These are phyloP conservation scores for Pseudomassariella vexata DNA, from an alignment of 2,329 filamentous ascomycete species.

Conservation along the genomic window DNA sequence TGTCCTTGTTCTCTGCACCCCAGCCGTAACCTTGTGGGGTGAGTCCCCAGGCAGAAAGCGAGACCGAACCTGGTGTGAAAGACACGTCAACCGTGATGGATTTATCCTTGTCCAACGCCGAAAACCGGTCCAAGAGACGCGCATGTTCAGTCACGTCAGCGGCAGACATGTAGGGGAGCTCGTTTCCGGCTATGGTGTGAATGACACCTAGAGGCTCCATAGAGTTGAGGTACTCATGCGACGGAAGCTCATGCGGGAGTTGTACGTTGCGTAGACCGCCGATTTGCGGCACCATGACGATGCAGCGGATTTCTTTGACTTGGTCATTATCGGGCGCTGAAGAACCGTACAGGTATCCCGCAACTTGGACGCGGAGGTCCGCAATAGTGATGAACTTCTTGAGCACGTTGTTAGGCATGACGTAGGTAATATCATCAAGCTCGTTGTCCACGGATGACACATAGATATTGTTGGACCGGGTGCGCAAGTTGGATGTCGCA, in stretches of 20 bases:
- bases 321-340: conserved; percentile 92
- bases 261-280: conserved; percentile 90
- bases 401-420: conserved; percentile 98
- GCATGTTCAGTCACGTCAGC: conserved; percentile 93
- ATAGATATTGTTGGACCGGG: conserved; percentile 95
- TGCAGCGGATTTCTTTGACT: conserved; percentile 94
- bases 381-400: conserved; percentile 98
- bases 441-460: conserved; percentile 94
- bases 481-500: conserved; percentile 90
- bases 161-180: conserved; percentile 93
- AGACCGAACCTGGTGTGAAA: conserved; percentile 95
- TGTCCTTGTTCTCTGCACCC: conserved; percentile 94
- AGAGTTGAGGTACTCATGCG: conserved; percentile 81
- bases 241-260: conserved; percentile 80
- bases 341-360: conserved; percentile 88
- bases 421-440: conserved; percentile 87
- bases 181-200: conserved; percentile 91
- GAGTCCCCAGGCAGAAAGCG: conserved; percentile 86
- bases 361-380: conserved; percentile 92
- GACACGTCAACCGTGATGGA: conserved; percentile 92
- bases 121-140: conserved; percentile 78
- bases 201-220: conserved; percentile 93
- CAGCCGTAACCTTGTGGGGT: conserved; percentile 92
- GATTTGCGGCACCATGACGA: conserved; percentile 96
- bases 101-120: conserved; percentile 76